These are phyloP conservation scores for Komagataella mondaviorum DNA, from an alignment of 805 yeast genomes.

Conservation along the genomic window DNA sequence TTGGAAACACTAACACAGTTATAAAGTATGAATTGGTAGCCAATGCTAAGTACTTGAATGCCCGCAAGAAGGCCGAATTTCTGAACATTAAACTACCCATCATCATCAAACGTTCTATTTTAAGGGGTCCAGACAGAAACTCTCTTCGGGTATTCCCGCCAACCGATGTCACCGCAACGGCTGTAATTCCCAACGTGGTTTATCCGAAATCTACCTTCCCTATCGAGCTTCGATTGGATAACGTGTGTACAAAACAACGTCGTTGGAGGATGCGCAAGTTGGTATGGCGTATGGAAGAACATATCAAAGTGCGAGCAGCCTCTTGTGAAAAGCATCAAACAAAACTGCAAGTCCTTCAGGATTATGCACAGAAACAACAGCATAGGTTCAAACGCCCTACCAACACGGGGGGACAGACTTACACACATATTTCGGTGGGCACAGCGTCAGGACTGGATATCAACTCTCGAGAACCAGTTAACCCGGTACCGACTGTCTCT, in stretches of 20 bases:
- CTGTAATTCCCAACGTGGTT: conserved; percentile 77
- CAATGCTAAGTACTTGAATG: conserved; percentile 25
- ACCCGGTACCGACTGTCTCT: neutral
- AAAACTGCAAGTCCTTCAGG: conserved; percentile 33
- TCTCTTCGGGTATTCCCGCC: conserved; percentile 93
- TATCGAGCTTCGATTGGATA: conserved; percentile 70
- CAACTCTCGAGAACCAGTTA: neutral
- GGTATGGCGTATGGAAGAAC: conserved; percentile 83
- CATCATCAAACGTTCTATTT: conserved; percentile 60
- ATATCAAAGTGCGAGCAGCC: conserved; percentile 42
- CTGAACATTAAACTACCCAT: conserved; percentile 46
- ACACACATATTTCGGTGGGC: neutral
- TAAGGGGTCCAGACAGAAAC: conserved; percentile 74
- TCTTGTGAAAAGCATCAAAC: conserved; percentile 45
- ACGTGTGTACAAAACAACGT: conserved; percentile 40
- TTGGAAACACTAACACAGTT: conserved; percentile 32
- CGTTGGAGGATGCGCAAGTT: conserved; percentile 92
- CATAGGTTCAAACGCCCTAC: conserved; percentile 12
- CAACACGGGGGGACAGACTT: conserved; percentile 14
- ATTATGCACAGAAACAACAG: conserved; percentile 18
- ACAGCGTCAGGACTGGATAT: neutral
- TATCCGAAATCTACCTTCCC: conserved; percentile 83
- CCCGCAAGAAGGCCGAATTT: conserved; percentile 18
- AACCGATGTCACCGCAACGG: conserved; percentile 77
- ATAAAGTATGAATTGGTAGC: conserved; percentile 75